Conservation (phyloP, 352 stramenopile genomes). For the Phytophthora niederhauseri region DNA sequence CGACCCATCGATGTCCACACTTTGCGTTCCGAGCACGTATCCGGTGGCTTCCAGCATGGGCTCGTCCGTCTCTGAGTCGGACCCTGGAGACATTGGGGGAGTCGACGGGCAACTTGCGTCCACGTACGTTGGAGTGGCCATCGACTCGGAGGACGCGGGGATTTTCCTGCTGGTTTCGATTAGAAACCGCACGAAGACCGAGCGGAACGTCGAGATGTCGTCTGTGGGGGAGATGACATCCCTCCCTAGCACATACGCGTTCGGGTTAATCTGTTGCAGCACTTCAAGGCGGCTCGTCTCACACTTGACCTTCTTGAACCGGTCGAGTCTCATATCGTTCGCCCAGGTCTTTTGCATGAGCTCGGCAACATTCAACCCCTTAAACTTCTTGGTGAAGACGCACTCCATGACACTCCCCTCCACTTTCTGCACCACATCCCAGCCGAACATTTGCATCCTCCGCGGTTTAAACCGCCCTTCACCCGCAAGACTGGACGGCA, state of each 20-base stretch:
- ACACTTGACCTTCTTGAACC: constrained; percentile 53
- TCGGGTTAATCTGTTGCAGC: constrained; percentile 42
- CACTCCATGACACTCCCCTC: constrained; percentile 47
- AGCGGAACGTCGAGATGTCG: constrained; percentile 41
- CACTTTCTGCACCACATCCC: constrained; percentile 44
- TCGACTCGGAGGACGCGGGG: constrained; percentile 13
- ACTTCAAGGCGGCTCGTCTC: constrained; percentile 50
- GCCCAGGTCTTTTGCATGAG: constrained; percentile 52
- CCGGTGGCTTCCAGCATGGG: constrained; percentile 38
- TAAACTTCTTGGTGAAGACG: constrained; percentile 53
- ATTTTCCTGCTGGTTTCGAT: constrained; percentile 37
- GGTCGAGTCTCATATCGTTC: constrained; percentile 45
- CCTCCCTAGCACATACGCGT: constrained; percentile 48
- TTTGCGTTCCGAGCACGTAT: constrained; percentile 55
- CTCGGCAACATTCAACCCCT: constrained; percentile 30
- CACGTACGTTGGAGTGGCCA: constrained; percentile 25
- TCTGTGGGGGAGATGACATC: constrained; percentile 48
- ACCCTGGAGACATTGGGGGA: constrained; percentile 17
- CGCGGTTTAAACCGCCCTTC: constrained; percentile 6
- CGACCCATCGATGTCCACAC: constrained; percentile 39
- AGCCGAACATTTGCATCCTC: constrained; percentile 45
- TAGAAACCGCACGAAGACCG: constrained; percentile 49
- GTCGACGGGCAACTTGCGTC: constrained; percentile 26
- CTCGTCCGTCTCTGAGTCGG: constrained; percentile 21
- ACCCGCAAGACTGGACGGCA: constrained; percentile 12